Base-by-base conservation (phyloP, 768 basidiomycete species). In the Termitomyces sp. region DNA sequence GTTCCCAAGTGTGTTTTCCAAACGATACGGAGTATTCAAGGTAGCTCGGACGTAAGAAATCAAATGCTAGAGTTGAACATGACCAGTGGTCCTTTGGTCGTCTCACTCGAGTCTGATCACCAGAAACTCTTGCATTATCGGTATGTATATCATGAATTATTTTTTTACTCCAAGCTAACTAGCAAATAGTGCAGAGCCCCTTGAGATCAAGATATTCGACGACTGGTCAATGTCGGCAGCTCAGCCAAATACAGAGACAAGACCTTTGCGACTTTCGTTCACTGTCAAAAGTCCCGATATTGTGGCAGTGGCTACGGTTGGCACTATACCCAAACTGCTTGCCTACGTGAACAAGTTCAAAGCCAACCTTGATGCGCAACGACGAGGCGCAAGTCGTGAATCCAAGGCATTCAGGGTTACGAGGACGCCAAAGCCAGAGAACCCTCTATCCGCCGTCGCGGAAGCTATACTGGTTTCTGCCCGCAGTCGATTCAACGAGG, bases 361-460 rank as follows among this genome's bases (percentile, higher is more conserved):
- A 61, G 76, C 79, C 27, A 88, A 91, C 65, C 72, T 95, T 29
- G 82, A 87, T 39, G 75, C 79, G 5, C 92, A 94, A 67, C 78
- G 82, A 44, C 81, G 85, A 61, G 90, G 87, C 1, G 93, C 93
- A 3, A 85, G 84, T 60, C 78, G 84, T 39, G 90, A 92, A 71
- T 93, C 92, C 1, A 80, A 79, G 58, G 85, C 87, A 1, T 94
- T 90, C 77, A 78, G 87, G 24, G 78, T 80, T n/a, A 83, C 84
- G 14, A 82, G 82, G n/a, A 75, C 79, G 5, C 86, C 88, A 5
- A 87, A 83, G 64, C 88, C 88, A 7, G 86, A 86, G 51, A 92
- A 92, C 61, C 86, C 92, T 2, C 74, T 94, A 16, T 90, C 90
- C 1, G 83, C 88, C 13, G 90, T 94, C n/a, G 92, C 92, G 1